phyloP scores from a whole-genome alignment of 1,139 yeast species.

The Meyerozyma guilliermondii region DNA sequence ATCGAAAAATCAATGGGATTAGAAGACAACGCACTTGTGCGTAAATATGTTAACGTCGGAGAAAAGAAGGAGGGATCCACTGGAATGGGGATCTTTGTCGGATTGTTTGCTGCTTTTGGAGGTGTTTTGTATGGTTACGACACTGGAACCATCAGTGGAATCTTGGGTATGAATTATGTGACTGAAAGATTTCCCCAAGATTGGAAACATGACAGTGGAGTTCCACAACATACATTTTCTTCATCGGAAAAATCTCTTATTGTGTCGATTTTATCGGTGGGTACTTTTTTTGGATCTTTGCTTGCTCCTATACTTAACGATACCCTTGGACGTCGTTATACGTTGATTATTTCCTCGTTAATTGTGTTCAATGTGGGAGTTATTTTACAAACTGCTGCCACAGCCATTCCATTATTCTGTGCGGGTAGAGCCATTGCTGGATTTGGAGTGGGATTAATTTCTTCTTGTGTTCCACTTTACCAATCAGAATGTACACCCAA shows the following conservation, averaged over 20 bases:
- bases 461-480: constrained; percentile 60
- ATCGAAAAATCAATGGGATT: constrained; percentile 25
- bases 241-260: constrained; percentile 59
- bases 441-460: constrained; percentile 51
- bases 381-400: constrained; percentile 54
- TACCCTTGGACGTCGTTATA: constrained; percentile 54
- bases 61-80: constrained; percentile 48
- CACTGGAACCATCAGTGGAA: constrained; percentile 77
- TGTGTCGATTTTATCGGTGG: constrained; percentile 65
- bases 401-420: constrained; percentile 39
- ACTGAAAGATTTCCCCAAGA: constrained; percentile 42
- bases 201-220: constrained; percentile 21
- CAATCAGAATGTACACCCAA: constrained; percentile 66
- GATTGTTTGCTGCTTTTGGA: constrained; percentile 56
- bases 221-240: constrained; percentile 21
- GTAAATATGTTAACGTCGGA: constrained; percentile 31
- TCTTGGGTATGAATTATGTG: constrained; percentile 67
- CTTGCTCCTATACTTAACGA: constrained; percentile 54
- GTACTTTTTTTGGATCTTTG: constrained; percentile 68
- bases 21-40: constrained; percentile 28
- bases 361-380: constrained; percentile 57
- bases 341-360: constrained; percentile 48
- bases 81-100: constrained; percentile 40
- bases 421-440: constrained; percentile 45
- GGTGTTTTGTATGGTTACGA: constrained; percentile 73